phyloP scores from a whole-genome alignment of 345 rosid species.

The Eucalyptus guilfoylei region DNA sequence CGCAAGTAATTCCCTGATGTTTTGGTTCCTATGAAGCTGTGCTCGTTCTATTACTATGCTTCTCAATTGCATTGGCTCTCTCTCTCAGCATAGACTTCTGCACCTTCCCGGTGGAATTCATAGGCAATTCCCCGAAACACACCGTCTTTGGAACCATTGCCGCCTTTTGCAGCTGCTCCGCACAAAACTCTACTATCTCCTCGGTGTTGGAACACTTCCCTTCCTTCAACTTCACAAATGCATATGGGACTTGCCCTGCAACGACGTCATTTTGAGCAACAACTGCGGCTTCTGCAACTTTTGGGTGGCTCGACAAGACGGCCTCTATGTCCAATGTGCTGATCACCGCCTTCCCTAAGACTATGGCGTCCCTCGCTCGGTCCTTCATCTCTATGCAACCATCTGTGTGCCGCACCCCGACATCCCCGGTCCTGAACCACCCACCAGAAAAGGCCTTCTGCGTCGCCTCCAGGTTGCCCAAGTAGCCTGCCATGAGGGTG shows the following conservation, averaged over 20 bases:
- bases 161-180: background rate
- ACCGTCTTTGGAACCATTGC: conserved; percentile 29
- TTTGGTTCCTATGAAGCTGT: background rate
- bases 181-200: conserved; percentile 24
- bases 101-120: conserved; percentile 36
- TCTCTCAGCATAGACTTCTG: conserved; percentile 31
- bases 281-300: conserved; percentile 29
- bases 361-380: conserved; percentile 26
- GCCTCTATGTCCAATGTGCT: conserved; percentile 44
- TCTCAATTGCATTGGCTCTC: conserved; percentile 17
- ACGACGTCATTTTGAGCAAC: background rate
- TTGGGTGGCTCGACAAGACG: conserved; percentile 20
- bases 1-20: no score
- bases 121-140: conserved; percentile 32
- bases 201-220: conserved; percentile 2
- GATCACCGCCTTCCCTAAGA: background rate
- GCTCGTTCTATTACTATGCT: background rate
- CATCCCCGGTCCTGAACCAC: conserved; percentile 59
- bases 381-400: conserved; percentile 56
- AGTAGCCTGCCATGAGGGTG: conserved; percentile 49
- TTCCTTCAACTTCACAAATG: conserved; percentile 34
- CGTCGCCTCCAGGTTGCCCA: conserved; percentile 29
- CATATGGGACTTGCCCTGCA: conserved; percentile 18
- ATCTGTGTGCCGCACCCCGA: conserved; percentile 31
- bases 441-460: conserved; percentile 36